These are phyloP conservation scores for Cystoderma amianthinum DNA, from an alignment of 768 basidiomycete species.

Conservation along the genomic window DNA sequence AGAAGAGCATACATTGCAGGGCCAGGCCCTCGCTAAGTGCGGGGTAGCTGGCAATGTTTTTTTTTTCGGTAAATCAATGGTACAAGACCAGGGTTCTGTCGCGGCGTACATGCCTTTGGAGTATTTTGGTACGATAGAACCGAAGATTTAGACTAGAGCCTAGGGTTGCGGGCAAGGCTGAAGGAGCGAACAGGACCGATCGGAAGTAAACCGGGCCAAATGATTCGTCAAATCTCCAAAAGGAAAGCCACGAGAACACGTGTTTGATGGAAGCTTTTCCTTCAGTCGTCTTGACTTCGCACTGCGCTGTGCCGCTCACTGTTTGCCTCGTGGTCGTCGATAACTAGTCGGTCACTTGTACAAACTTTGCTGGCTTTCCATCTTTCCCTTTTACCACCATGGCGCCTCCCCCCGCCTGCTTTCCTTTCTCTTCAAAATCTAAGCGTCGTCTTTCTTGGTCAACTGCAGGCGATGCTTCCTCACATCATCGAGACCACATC, in stretches of 20 bases:
- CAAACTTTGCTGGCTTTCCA: no score
- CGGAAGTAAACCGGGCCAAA: constrained; percentile 11
- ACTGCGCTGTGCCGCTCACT: constrained; percentile 3
- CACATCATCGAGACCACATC: constrained; percentile 20
- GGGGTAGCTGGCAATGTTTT: no score
- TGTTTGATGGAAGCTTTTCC: constrained; percentile 7
- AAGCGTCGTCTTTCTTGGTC: constrained; percentile 42
- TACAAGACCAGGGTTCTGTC: no score
- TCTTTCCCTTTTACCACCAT: constrained; percentile 25
- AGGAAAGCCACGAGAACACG: constrained; percentile 10
- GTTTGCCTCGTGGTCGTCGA: constrained; percentile 7
- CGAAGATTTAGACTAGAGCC: no score
- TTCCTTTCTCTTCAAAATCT: constrained; percentile 50
- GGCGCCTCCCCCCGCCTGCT: constrained; percentile 53
- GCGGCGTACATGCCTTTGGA: no score
- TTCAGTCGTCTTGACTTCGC: constrained; percentile 3
- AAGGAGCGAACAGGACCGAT: no score
- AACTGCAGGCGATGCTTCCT: constrained; percentile 18
- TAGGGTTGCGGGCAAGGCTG: no score
- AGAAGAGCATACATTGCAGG: no score
- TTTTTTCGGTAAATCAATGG: no score
- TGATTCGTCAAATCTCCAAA: constrained; percentile 5
- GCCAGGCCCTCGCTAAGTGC: no score
- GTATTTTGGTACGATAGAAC: no score
- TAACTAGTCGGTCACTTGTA: constrained; percentile 1